Evolutionary conservation across 345 rosid species (phyloP).

Genomic region (Euclidium syriacum): DNA sequence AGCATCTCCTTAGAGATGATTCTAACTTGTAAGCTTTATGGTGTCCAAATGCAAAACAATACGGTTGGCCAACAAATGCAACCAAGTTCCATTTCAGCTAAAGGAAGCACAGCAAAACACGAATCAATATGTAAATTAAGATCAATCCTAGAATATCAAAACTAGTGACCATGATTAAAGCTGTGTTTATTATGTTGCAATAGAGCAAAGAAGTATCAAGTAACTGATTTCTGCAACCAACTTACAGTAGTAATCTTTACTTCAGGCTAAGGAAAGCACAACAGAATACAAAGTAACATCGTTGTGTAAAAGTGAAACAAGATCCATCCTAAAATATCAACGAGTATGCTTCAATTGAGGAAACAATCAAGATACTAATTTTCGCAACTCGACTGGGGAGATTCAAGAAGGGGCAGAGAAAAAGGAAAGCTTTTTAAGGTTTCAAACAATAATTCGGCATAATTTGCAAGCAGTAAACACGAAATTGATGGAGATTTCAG

Average conservation of each 20-base stretch:
- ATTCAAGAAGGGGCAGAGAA: slow-evolving; percentile 8
- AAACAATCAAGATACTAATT: not conserved
- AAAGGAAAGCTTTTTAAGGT: slow-evolving; percentile 4
- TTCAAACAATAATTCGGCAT: not conserved
- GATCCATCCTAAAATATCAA: too few species aligned
- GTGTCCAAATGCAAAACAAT: not conserved
- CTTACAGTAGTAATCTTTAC: too few species aligned
- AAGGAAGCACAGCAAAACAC: slow-evolving; percentile 12
- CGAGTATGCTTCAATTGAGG: not conserved
- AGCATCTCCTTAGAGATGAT: not conserved
- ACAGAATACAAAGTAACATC: too few species aligned
- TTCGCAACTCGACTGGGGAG: not conserved
- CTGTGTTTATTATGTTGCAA: not conserved
- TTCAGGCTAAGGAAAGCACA: too few species aligned
- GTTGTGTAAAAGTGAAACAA: too few species aligned
- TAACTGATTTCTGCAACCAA: not conserved
- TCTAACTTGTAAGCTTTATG: not conserved
- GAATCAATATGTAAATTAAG: slow-evolving; percentile 13
- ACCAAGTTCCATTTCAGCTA: not conserved
- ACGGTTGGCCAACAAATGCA: not conserved
- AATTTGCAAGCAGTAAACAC: slow-evolving; percentile 2
- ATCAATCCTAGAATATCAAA: not conserved
- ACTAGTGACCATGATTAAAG: not conserved
- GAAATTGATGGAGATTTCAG: slow-evolving; percentile 19
- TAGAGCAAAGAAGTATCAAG: not conserved